A percentile compares a stretch with the other conserved stretches of the same genome.
Evolutionary conservation across 1,284 basidiomycete genomes (phyloP).

Genomic region (Trichosporon inkin): DNA sequence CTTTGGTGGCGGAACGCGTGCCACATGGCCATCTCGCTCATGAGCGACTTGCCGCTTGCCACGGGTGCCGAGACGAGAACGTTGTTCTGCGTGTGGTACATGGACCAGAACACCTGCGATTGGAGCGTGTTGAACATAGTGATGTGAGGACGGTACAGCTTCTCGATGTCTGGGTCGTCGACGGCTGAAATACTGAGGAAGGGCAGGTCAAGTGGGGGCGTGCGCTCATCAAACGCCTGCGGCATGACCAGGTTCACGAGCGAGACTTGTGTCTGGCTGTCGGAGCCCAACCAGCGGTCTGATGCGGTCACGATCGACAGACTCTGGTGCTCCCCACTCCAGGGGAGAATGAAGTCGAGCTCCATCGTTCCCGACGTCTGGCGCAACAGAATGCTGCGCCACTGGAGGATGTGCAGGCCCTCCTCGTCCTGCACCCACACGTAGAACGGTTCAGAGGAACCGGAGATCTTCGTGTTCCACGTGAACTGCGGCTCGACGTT

Average conservation of each 20-base stretch:
- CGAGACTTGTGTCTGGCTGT: constrained; percentile 64
- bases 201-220: constrained; percentile 72
- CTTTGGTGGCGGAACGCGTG: constrained; percentile 43
- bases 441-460: constrained; percentile 81
- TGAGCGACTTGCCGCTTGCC: constrained; percentile 73
- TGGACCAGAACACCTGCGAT: constrained; percentile 82
- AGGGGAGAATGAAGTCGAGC: constrained; percentile 75
- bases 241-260: constrained; percentile 77
- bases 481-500: constrained; percentile 66
- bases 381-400: constrained; percentile 67
- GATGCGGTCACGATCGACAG: constrained; percentile 83
- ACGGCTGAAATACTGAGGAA: constrained; percentile 63
- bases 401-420: constrained; percentile 75
- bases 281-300: constrained; percentile 90
- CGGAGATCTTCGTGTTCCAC: constrained; percentile 80
- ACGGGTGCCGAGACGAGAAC: constrained; percentile 76
- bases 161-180: constrained; percentile 55
- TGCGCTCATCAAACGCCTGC: constrained; percentile 59
- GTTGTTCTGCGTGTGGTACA: constrained; percentile 67
- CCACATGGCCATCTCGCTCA: constrained; percentile 71
- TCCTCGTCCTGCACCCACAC: constrained; percentile 90
- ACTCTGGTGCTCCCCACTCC: constrained; percentile 60
- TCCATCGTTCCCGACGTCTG: constrained; percentile 61
- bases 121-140: constrained; percentile 78
- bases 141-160: constrained; percentile 53